Evolutionary conservation across 495 filamentous ascomycete genomes (phyloP), one percentile per base, ranked within the genome.

Genomic region (Daldinia childiae): DNA sequence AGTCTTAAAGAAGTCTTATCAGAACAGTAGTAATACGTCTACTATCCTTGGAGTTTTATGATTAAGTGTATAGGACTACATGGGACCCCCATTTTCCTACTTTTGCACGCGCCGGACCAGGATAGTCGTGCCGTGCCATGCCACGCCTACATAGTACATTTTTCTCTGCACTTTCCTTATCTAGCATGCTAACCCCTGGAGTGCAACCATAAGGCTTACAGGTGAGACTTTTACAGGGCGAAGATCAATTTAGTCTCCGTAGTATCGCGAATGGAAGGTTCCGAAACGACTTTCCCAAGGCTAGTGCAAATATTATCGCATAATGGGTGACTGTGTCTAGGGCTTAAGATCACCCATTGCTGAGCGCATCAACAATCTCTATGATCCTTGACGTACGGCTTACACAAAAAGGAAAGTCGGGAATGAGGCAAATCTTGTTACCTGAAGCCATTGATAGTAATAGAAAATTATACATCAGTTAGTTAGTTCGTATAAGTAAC

Each of bases 131-230:
- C 39, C 34, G 15, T 26, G 27, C 8, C 29, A n/a, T n/a, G n/a
- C n/a, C n/a, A n/a, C n/a, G n/a, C n/a, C n/a, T n/a, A n/a, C n/a
- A n/a, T n/a, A n/a, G n/a, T 63, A n/a, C 21, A n/a, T 4, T 9
- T 54, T 55, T 7, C 36, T 48, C 12, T 58, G 29, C 39, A 65
- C 15, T 26, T 30, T 48, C 62, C 52, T 29, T 65, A 34, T 65
- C 52, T 36, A 43, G 21, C 7, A 52, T n/a, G 3, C 8, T 3
- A 52, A 21, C 45, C 45, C 45, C 9, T 50, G 45, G 45, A 50
- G 19, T 50, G 14, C 19, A 50, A 50, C 17, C 19, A 26, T 50
- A 38, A 55, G 55, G 36, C 27, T 24, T 41, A 36, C 24, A 15
- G 32, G 26, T 55, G 4, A 48, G 27, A 27, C 26, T 19, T 21